Evolutionary conservation across 2,329 filamentous ascomycete species (phyloP).

Genomic region (Lasiodiplodia hormozganensis): DNA sequence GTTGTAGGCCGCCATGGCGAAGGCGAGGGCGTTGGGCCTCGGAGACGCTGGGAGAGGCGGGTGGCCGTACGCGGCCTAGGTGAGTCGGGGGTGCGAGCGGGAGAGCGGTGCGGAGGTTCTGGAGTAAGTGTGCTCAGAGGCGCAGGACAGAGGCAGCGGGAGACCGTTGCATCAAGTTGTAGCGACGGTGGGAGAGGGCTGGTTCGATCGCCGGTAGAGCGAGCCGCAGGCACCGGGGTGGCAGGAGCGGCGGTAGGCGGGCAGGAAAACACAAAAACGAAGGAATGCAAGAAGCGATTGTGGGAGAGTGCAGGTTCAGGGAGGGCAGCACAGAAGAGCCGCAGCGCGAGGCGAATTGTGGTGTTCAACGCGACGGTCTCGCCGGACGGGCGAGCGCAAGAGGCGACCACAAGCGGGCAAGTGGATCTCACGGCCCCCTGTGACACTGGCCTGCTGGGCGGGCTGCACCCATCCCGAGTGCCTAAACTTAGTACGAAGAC

Average conservation of each 20-base stretch:
- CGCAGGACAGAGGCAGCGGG: neutral
- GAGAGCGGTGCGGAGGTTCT: neutral
- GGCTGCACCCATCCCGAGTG: slow-evolving; percentile 18
- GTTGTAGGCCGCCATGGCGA: slow-evolving; percentile 55
- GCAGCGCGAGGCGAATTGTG: slow-evolving; percentile 24
- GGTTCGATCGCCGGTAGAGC: slow-evolving; percentile 20
- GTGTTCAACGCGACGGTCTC: slow-evolving; percentile 24
- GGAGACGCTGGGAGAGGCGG: slow-evolving; percentile 14
- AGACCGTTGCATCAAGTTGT: slow-evolving; percentile 15
- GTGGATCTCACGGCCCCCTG: slow-evolving; percentile 25
- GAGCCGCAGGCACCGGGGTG: slow-evolving; percentile 7
- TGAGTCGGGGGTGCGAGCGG: neutral
- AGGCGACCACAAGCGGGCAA: slow-evolving; percentile 22
- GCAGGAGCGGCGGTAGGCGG: slow-evolving; percentile 15
- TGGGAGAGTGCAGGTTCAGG: slow-evolving; percentile 10
- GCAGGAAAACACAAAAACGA: slow-evolving; percentile 19
- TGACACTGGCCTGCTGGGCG: slow-evolving; percentile 12
- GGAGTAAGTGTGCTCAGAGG: neutral
- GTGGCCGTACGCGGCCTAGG: neutral
- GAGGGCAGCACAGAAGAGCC: slow-evolving; percentile 19
- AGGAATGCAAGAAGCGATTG: slow-evolving; percentile 14
- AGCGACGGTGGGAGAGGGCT: slow-evolving; percentile 17
- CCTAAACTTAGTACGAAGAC: slow-evolving; percentile 26
- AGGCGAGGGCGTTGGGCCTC: slow-evolving; percentile 3
- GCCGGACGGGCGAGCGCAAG: slow-evolving; percentile 23